A percentile compares a stretch with the other conserved stretches of the same genome.
These are phyloP conservation scores for Coemansia sp. DNA, from an alignment of 192 early-diverging fungal genomes.

Conservation along the genomic window DNA sequence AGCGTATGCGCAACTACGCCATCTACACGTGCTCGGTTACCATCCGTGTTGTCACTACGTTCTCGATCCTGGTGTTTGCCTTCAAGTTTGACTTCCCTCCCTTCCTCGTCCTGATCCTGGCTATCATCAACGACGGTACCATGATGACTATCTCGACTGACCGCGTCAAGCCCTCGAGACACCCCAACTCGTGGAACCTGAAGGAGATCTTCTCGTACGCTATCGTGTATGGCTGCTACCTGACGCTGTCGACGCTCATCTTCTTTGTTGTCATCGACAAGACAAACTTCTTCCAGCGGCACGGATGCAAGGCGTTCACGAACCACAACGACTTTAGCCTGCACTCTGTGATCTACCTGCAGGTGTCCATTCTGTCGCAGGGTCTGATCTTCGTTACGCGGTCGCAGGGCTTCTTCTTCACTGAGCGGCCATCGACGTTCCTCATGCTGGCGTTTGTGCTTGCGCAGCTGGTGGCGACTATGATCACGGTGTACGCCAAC, in stretches of 20 bases:
- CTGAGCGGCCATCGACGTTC: conserved; percentile 70
- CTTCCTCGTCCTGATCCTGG: conserved; percentile 83
- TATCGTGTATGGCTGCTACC: conserved; percentile 81
- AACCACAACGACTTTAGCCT: conserved; percentile 64
- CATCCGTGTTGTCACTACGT: conserved; percentile 74
- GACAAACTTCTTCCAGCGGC: conserved; percentile 65
- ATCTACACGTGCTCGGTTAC: conserved; percentile 92
- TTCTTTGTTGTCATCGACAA: conserved; percentile 67
- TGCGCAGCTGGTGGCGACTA: conserved; percentile 72
- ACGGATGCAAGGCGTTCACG: conserved; percentile 54
- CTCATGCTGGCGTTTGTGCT: conserved; percentile 66
- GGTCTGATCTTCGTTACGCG: conserved; percentile 78
- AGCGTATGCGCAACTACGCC: conserved; percentile 91
- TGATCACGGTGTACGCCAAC: conserved; percentile 84
- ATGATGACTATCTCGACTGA: conserved; percentile 92
- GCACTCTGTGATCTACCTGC: conserved; percentile 79
- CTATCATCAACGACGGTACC: conserved; percentile 90
- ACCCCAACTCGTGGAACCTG: conserved; percentile 88
- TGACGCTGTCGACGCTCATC: conserved; percentile 77
- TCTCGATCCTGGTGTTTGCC: conserved; percentile 71
- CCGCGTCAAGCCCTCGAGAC: conserved; percentile 74
- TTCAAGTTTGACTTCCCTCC: conserved; percentile 84
- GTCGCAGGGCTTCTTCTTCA: conserved; percentile 73
- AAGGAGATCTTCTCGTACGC: conserved; percentile 85
- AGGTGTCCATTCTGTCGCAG: conserved; percentile 78